A percentile compares a stretch with the other conserved stretches of the same genome.
Conservation (phyloP, 1,284 basidiomycete genomes). For the Cutaneotrichosporon spelunceum region DNA sequence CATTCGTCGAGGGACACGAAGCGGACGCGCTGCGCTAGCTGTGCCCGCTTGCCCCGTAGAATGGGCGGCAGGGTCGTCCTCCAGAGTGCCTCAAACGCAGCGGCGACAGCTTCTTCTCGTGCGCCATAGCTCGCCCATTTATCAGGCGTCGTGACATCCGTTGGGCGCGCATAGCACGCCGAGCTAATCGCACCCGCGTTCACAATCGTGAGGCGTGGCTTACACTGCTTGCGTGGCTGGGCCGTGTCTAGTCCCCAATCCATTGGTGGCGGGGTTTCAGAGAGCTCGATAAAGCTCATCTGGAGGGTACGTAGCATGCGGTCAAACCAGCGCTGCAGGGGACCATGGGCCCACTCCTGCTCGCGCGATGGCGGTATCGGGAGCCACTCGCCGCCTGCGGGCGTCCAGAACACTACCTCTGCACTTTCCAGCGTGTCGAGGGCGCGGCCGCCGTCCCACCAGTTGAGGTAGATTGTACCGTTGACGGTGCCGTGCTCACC, state of each 20-base stretch:
- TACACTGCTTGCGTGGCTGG: neutral
- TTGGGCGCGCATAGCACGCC: neutral
- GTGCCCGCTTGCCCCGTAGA: neutral
- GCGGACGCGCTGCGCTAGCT: neutral
- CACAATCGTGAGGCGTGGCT: slow-evolving; percentile 9
- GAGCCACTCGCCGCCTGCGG: neutral
- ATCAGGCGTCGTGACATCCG: neutral
- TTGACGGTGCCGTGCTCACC: slow-evolving; percentile 3
- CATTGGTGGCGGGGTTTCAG: neutral
- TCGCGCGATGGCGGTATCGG: neutral
- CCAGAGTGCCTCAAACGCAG: neutral
- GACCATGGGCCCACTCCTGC: neutral
- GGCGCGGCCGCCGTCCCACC: neutral
- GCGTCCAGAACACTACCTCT: slow-evolving; percentile 2
- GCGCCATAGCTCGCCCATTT: neutral
- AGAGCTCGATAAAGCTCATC: slow-evolving; percentile 4
- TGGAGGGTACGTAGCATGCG: slow-evolving; percentile 5
- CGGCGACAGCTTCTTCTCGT: neutral
- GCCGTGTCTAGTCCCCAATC: neutral
- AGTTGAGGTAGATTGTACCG: slow-evolving; percentile 9
- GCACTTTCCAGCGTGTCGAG: neutral
- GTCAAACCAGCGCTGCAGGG: slow-evolving; percentile 10
- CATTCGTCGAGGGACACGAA: slow-evolving; percentile 1
- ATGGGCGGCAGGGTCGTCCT: neutral
- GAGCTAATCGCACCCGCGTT: slow-evolving; percentile 1